phyloP scores from a whole-genome alignment of 192 early-diverging fungal species.

The Podila epigama region DNA sequence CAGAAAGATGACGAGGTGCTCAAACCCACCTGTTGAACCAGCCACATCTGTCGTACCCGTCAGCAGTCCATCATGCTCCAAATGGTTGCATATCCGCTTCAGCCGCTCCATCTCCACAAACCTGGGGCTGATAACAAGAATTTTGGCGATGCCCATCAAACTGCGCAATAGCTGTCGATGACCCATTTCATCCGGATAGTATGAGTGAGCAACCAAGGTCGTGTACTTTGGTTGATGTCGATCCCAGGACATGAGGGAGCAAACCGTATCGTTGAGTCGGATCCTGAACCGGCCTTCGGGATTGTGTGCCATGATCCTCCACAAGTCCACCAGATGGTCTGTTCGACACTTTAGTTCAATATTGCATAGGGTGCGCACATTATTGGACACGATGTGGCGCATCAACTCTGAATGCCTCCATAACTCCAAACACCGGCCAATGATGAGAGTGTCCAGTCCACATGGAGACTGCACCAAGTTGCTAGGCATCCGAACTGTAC shows the following conservation, averaged over 20 bases:
- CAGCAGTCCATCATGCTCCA: not conserved
- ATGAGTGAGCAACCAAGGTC: not conserved
- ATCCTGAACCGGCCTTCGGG: not conserved
- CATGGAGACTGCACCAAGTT: not conserved
- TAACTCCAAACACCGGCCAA: conserved; percentile 1
- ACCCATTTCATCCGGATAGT: not conserved
- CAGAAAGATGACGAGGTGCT: not conserved
- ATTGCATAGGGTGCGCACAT: conserved; percentile 8
- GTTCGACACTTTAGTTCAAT: conserved; percentile 17
- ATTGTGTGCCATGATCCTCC: conserved; percentile 2
- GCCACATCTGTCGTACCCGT: no score
- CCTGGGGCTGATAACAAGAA: not conserved
- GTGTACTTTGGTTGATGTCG: not conserved
- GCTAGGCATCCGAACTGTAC: not conserved
- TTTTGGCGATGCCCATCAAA: not conserved
- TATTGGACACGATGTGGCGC: conserved; percentile 15
- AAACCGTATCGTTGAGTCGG: not conserved
- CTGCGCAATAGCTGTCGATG: not conserved
- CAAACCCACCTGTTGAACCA: not conserved
- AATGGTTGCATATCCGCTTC: not conserved
- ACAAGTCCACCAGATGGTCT: not conserved
- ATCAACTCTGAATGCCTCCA: conserved; percentile 7
- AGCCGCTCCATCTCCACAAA: not conserved
- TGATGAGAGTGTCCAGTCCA: conserved; percentile 8
- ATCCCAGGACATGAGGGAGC: not conserved